Percentiles rank a stretch among this genome's conserved stretches.
Evolutionary conservation across 139 green algal species (phyloP).

Genomic region (Coccomyxa sp.): DNA sequence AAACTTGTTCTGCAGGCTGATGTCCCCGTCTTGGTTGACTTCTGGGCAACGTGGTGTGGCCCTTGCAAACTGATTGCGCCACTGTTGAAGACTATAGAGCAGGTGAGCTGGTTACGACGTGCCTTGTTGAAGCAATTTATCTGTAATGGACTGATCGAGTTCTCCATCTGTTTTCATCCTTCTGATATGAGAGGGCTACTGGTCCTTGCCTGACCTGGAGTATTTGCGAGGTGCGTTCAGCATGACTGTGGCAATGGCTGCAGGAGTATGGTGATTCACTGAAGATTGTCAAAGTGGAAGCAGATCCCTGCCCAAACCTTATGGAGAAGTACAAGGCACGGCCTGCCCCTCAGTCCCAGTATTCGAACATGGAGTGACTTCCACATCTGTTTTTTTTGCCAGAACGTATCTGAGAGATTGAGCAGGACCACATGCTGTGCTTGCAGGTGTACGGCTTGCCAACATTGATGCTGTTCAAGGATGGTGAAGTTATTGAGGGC

Average conservation of each 20-base stretch:
- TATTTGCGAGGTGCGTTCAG: background rate
- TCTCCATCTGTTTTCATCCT: background rate
- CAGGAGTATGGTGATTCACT: constrained; percentile 67
- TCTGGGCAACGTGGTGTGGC: constrained; percentile 89
- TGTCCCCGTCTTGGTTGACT: constrained; percentile 85
- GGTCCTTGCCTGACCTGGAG: background rate
- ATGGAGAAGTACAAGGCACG: constrained; percentile 86
- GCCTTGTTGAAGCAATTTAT: constrained; percentile 1
- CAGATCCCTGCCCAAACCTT: constrained; percentile 72
- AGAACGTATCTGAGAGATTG: background rate
- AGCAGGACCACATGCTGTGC: background rate
- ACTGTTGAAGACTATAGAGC: constrained; percentile 61
- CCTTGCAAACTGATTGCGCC: constrained; percentile 88
- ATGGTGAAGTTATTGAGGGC: constrained; percentile 71
- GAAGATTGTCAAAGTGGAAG: constrained; percentile 94
- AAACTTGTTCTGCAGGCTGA: constrained; percentile 39
- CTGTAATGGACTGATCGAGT: background rate
- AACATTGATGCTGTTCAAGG: constrained; percentile 87
- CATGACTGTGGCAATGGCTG: background rate
- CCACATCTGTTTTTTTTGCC: background rate
- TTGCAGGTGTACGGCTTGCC: constrained; percentile 90
- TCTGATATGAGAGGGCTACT: constrained; percentile 7
- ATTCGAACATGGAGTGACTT: background rate
- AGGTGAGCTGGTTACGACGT: constrained; percentile 27
- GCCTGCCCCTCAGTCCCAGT: background rate